phyloP scores from a whole-genome alignment of 2,329 filamentous ascomycete genomes.

The Magnaporthales sp. region DNA sequence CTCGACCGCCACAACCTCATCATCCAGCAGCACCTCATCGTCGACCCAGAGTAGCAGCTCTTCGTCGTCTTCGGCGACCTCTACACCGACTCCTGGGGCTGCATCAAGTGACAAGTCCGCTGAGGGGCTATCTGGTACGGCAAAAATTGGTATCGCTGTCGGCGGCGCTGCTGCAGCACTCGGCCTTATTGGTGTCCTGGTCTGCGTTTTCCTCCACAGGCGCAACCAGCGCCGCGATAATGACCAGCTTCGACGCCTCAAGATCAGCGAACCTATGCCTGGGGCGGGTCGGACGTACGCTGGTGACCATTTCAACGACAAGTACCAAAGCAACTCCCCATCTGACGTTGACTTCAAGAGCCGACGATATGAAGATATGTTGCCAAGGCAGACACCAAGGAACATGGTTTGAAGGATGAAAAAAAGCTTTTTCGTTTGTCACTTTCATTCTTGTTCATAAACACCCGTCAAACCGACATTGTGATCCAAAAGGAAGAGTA shows the following conservation, averaged over 20 bases:
- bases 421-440: background rate
- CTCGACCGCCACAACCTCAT: background rate
- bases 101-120: background rate
- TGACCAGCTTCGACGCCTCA: slow-evolving; percentile 12
- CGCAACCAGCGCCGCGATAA: slow-evolving; percentile 8
- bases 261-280: slow-evolving; percentile 44
- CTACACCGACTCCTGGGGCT: slow-evolving; percentile 1
- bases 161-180: slow-evolving; percentile 4
- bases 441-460: background rate
- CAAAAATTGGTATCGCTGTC: slow-evolving; percentile 6
- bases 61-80: background rate
- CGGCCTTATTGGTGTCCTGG: slow-evolving; percentile 4
- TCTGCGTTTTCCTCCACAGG: slow-evolving; percentile 8
- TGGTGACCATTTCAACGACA: slow-evolving; percentile 24
- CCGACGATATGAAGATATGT: slow-evolving; percentile 49
- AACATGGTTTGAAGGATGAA: slow-evolving; percentile 20
- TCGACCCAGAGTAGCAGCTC: background rate
- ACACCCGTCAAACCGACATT: background rate
- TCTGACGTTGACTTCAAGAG: slow-evolving; percentile 41
- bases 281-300: slow-evolving; percentile 32
- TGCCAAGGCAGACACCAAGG: slow-evolving; percentile 40
- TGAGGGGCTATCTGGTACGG: background rate
- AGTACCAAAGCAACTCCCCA: slow-evolving; percentile 25
- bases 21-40: slow-evolving; percentile 2
- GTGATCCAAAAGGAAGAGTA: background rate